Conservation (phyloP, 768 basidiomycete genomes). For the Clitopilus passeckerianus region DNA sequence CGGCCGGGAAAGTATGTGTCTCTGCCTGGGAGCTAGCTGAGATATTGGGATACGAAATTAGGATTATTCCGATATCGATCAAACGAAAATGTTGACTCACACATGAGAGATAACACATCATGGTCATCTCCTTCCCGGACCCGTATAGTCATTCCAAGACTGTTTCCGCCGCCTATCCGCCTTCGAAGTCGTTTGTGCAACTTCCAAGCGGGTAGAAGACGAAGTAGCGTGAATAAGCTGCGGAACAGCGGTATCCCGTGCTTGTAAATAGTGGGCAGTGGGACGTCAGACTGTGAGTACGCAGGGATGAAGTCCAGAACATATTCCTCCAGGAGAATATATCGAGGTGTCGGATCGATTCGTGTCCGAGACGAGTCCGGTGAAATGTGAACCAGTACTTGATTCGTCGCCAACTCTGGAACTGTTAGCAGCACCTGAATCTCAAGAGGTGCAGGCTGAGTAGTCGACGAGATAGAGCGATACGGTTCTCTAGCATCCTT, state of each 20-base stretch:
- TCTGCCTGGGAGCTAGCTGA: slow-evolving; percentile 28
- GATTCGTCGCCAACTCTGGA: slow-evolving; percentile 64
- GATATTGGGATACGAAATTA: not conserved
- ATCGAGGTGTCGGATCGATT: slow-evolving; percentile 63
- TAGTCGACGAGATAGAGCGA: slow-evolving; percentile 46
- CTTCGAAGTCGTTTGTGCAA: slow-evolving; percentile 57
- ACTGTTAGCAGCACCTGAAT: slow-evolving; percentile 68
- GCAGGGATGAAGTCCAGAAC: slow-evolving; percentile 39
- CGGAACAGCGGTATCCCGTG: slow-evolving; percentile 80
- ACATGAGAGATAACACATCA: slow-evolving; percentile 12
- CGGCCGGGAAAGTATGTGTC: slow-evolving; percentile 56
- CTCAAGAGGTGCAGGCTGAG: slow-evolving; percentile 45
- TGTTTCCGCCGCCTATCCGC: slow-evolving; percentile 32
- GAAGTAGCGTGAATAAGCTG: slow-evolving; percentile 66
- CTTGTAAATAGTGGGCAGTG: slow-evolving; percentile 78
- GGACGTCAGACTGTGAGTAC: slow-evolving; percentile 37
- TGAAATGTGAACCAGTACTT: slow-evolving; percentile 65
- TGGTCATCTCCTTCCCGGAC: slow-evolving; percentile 29
- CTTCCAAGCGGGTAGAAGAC: slow-evolving; percentile 75
- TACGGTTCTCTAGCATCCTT: slow-evolving; percentile 58
- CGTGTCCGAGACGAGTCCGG: slow-evolving; percentile 56
- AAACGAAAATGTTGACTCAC: slow-evolving; percentile 9
- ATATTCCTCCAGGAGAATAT: slow-evolving; percentile 74
- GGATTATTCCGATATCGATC: slow-evolving; percentile 24
- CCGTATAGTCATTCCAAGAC: slow-evolving; percentile 43